phyloP scores from a whole-genome alignment of 345 rosid genomes.

The Hibiscus mutabilis region DNA sequence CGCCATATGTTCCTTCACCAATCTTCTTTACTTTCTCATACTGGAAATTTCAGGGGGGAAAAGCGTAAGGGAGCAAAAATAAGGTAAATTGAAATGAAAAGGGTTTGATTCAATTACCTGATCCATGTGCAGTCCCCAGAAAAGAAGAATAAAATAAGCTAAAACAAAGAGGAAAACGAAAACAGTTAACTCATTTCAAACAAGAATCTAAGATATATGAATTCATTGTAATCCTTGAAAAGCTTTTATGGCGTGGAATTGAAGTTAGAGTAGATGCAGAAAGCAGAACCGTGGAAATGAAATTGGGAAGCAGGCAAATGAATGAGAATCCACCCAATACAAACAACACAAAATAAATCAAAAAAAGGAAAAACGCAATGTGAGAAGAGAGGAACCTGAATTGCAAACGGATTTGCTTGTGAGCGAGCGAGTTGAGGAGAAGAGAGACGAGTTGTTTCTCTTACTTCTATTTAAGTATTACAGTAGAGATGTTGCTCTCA shows the following conservation, averaged over 20 bases:
- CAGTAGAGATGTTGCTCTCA: not conserved
- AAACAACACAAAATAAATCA: not conserved
- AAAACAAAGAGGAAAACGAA: not conserved
- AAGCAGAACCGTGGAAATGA: not conserved
- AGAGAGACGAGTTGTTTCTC: not conserved
- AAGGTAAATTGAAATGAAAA: not conserved
- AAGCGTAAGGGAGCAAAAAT: not conserved
- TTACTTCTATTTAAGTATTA: not conserved
- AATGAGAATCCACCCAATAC: not conserved
- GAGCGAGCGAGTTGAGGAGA: not conserved
- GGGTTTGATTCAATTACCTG: slow-evolving; percentile 2
- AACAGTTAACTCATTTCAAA: not conserved
- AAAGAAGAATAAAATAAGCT: not conserved
- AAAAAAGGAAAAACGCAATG: not conserved
- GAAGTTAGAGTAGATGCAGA: no score
- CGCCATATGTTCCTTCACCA: slow-evolving; percentile 98
- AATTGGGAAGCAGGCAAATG: not conserved
- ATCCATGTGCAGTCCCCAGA: slow-evolving; percentile 7
- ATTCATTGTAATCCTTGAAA: not conserved
- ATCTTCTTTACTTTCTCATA: slow-evolving; percentile 99
- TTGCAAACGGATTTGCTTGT: not conserved
- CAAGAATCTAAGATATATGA: not conserved
- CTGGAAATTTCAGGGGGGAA: slow-evolving; percentile 24
- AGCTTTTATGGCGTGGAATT: no score
- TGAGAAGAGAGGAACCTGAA: not conserved